A percentile compares a stretch with the other conserved stretches of the same genome.
These are phyloP conservation scores for Porphyrellus cyaneotinctus DNA, from an alignment of 768 basidiomycete genomes.

Conservation along the genomic window DNA sequence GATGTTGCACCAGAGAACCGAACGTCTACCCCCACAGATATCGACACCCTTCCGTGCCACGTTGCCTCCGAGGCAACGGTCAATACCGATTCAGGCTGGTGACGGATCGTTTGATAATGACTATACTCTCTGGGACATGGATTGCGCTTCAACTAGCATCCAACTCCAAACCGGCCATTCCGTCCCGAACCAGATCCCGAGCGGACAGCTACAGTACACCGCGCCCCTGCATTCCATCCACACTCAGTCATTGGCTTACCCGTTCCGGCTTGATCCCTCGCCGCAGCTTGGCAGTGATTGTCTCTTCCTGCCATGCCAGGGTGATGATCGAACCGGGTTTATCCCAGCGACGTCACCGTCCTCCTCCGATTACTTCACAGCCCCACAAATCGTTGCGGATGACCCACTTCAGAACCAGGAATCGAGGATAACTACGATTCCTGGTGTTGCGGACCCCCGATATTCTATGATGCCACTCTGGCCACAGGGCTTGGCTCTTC, in stretches of 20 bases:
- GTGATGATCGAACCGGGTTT: slow-evolving; percentile 1
- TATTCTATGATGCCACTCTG: slow-evolving; percentile 4
- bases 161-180: neutral
- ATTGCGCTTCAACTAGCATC: neutral
- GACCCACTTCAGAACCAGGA: slow-evolving; percentile 3
- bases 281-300: neutral
- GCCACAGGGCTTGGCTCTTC: neutral
- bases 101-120: neutral
- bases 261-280: neutral
- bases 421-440: neutral
- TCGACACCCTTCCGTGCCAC: neutral
- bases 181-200: neutral
- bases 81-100: neutral
- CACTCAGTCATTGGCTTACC: neutral
- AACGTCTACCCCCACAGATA: slow-evolving; percentile 1
- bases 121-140: neutral
- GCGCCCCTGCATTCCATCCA: neutral
- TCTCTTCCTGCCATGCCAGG: slow-evolving; percentile 1
- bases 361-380: neutral
- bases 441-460: neutral
- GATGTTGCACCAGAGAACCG: neutral
- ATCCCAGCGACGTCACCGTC: neutral
- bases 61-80: neutral
- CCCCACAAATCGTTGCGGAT: slow-evolving; percentile 1
- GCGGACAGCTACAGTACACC: slow-evolving; percentile 1